A percentile compares a stretch with the other conserved stretches of the same genome.
Conservation (phyloP, 164 flowering plant species). For the Aristolochia contorta region DNA sequence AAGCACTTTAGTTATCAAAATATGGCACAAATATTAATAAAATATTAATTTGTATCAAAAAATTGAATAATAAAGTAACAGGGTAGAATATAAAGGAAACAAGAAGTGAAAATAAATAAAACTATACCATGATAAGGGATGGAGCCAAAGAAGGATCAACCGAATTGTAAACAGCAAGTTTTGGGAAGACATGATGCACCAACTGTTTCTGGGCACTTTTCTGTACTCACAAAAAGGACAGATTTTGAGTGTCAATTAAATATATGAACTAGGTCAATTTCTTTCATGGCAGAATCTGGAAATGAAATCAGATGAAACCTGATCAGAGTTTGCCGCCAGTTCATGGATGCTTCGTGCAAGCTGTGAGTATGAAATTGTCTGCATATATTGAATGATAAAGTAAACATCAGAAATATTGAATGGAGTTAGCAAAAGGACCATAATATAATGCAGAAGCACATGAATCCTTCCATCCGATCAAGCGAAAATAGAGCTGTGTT, state of each 20-base stretch:
- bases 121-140: constrained; percentile 87
- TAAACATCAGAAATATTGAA: no score
- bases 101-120: not conserved
- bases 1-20: no score
- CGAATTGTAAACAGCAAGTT: constrained; percentile 96
- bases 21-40: no score
- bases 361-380: constrained; percentile 96
- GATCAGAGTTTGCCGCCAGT: constrained; percentile 92
- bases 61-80: not conserved
- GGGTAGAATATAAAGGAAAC: not conserved
- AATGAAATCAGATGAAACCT: constrained; percentile 28
- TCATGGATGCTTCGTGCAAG: constrained; percentile 97
- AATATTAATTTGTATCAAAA: no score
- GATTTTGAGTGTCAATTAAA: not conserved
- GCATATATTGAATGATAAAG: constrained; percentile 3
- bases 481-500: no score
- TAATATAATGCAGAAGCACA: no score
- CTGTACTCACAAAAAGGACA: constrained; percentile 24
- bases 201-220: constrained; percentile 90
- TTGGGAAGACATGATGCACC: constrained; percentile 89
- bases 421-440: no score
- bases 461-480: no score
- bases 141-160: constrained; percentile 99
- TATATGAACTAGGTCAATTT: not conserved
- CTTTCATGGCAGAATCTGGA: not conserved